Evolutionary conservation across 2,329 filamentous ascomycete species (phyloP), one percentile per base, ranked within the genome.

Genomic region (Rosellinia necatrix): DNA sequence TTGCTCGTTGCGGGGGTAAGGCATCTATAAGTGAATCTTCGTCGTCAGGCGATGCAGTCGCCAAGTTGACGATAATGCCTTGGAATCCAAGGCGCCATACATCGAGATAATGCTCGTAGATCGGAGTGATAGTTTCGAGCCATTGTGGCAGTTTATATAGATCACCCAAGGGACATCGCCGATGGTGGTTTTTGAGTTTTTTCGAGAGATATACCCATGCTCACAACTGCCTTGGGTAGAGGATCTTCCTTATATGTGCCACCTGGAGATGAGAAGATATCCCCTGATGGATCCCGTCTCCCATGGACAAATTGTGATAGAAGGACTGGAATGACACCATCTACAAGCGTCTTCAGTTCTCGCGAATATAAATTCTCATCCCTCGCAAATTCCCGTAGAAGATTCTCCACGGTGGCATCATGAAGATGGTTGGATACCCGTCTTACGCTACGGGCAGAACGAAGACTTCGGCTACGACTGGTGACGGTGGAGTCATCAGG

Each of bases 21-120:
- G 81, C 83, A 58, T 83, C 78, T 49, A 87, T 69, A 1, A 86
- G 73, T 1, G 83, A 85, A 60, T 86, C 80, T 34, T 85, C 79
- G 43, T 88, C 84, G 29, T 87, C 84, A 1, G 72, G 67, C 1
- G 75, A 74, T 4, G 85, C 83, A 6, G 91, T 90, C 1, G 91
- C 92, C 29, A 97, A 84, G 69, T 96, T 97, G 65, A 99, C 91
- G 46, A 97, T 86, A 17, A 99, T 85, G 70, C 96, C 92, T 67
- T 96, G 90, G 72, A 97, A 99, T 0, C 94, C 94, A 43, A 97
- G 81, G 25, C 92, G 84, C 94, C 94, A 99, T 6, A 89, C 87
- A 68, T 86, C 85, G 27, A 97, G 80, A 70, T 97, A 99, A 67
- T 91, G 87, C 58, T 86, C 81, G 70, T 99, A 99, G 8, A 93